Conservation (phyloP, 768 basidiomycete genomes). For the Cystobasidium ongulense region DNA sequence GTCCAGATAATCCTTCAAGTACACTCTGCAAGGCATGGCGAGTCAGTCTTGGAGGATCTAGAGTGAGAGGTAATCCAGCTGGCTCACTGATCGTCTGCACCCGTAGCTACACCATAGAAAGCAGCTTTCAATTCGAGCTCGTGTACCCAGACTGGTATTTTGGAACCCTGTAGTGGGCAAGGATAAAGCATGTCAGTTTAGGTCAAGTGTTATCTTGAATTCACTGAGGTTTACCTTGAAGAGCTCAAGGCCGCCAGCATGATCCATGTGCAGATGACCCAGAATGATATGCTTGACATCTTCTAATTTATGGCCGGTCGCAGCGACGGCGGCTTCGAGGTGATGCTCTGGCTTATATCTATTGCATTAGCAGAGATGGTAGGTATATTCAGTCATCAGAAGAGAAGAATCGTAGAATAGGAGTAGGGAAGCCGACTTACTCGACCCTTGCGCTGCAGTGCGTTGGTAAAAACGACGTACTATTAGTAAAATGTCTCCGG, state of each 20-base stretch:
- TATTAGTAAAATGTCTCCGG: too few species aligned
- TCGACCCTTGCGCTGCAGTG: not conserved
- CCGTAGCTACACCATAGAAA: slow-evolving; percentile 26
- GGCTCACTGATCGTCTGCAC: slow-evolving; percentile 12
- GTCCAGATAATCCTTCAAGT: slow-evolving; percentile 23
- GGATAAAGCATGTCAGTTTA: too few species aligned
- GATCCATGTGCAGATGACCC: slow-evolving; percentile 31
- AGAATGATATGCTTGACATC: slow-evolving; percentile 37
- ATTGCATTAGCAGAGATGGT: not conserved
- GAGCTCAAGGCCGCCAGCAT: slow-evolving; percentile 29
- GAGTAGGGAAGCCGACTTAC: not conserved
- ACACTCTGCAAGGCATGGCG: not conserved
- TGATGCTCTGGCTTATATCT: slow-evolving; percentile 12
- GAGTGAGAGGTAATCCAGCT: not conserved
- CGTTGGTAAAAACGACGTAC: too few species aligned
- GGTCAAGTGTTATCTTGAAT: too few species aligned
- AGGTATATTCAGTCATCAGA: not conserved
- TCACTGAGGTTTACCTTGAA: too few species aligned
- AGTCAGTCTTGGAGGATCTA: not conserved
- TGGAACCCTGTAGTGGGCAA: not conserved
- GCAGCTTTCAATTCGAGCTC: slow-evolving; percentile 31
- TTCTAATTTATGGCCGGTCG: slow-evolving; percentile 51
- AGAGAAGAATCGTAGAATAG: not conserved
- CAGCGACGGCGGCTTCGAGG: slow-evolving; percentile 44
- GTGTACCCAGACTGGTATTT: slow-evolving; percentile 31